phyloP scores from a whole-genome alignment of 306 rosid genomes.

The Macrotyloma uniflorum region DNA sequence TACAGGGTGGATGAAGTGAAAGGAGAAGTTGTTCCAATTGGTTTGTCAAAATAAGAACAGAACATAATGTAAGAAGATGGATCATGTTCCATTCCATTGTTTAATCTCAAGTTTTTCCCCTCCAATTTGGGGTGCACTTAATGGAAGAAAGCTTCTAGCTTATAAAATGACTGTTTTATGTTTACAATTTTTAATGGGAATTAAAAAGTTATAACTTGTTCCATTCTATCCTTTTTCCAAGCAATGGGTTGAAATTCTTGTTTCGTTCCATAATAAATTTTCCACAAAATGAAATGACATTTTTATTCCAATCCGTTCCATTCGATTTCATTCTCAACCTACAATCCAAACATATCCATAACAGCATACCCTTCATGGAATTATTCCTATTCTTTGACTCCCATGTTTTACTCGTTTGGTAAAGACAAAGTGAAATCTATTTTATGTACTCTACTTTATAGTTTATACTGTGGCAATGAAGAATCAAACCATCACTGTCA shows the following conservation, averaged over 20 bases:
- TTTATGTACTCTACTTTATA: neutral
- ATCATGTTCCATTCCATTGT: neutral
- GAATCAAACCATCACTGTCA: neutral
- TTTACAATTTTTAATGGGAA: too few species aligned
- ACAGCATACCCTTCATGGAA: slow-evolving; percentile 11
- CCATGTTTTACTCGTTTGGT: slow-evolving; percentile 5
- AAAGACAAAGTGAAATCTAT: neutral
- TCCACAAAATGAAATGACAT: neutral
- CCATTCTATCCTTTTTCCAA: neutral
- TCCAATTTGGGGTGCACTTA: neutral
- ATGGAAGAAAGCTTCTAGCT: neutral
- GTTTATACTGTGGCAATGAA: neutral
- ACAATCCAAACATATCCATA: neutral
- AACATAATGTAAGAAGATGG: neutral
- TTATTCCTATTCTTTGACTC: neutral
- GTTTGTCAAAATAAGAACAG: too few species aligned
- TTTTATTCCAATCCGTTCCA: neutral
- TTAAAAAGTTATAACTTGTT: neutral
- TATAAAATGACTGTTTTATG: neutral
- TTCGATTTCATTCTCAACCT: neutral
- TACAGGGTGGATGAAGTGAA: neutral
- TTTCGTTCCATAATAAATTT: too few species aligned
- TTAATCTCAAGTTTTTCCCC: neutral
- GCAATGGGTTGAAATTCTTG: neutral
- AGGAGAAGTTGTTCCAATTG: neutral